Percentiles rank a stretch among this genome's conserved stretches.
These are phyloP conservation scores for Chaetomiaceae sp. DNA, from an alignment of 2,329 filamentous ascomycete genomes.

Conservation along the genomic window DNA sequence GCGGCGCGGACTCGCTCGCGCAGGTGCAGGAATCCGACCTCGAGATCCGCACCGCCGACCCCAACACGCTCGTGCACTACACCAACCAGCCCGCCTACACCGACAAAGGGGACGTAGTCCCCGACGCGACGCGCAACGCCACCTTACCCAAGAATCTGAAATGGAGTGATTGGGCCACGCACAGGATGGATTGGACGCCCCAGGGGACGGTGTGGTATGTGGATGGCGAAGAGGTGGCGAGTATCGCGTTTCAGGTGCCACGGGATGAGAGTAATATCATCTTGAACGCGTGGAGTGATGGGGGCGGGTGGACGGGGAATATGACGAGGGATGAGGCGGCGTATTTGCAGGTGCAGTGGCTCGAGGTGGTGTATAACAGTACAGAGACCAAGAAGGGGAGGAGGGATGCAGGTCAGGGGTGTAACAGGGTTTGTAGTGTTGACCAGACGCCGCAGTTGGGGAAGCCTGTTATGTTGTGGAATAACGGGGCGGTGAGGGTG, in stretches of 20 bases:
- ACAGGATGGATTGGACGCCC: slow-evolving; percentile 58
- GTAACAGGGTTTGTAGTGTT: slow-evolving; percentile 33
- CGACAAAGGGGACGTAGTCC: slow-evolving; percentile 40
- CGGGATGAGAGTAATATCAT: slow-evolving; percentile 48
- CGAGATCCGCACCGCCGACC: slow-evolving; percentile 48
- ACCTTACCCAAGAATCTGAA: slow-evolving; percentile 40
- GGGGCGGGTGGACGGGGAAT: slow-evolving; percentile 55
- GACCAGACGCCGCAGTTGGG: slow-evolving; percentile 35
- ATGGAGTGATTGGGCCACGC: slow-evolving; percentile 55
- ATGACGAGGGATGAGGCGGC: slow-evolving; percentile 50
- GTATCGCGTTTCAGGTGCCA: slow-evolving; percentile 53
- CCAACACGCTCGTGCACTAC: slow-evolving; percentile 45
- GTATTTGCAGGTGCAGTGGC: slow-evolving; percentile 58
- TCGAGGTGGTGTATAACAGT: slow-evolving; percentile 55
- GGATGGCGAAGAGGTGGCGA: slow-evolving; percentile 46
- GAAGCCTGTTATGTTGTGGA: slow-evolving; percentile 36
- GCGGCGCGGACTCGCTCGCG: slow-evolving; percentile 33
- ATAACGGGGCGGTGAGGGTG: slow-evolving; percentile 4
- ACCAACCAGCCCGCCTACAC: slow-evolving; percentile 57
- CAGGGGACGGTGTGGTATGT: slow-evolving; percentile 53
- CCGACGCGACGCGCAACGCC: slow-evolving; percentile 44
- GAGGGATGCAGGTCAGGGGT: slow-evolving; percentile 15
- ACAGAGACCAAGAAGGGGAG: slow-evolving; percentile 28
- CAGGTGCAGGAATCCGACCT: slow-evolving; percentile 49
- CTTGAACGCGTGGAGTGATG: slow-evolving; percentile 59